Evolutionary conservation across 1,284 basidiomycete species (phyloP), one percentile per base, ranked within the genome.

Genomic region (Ceratobasidium sp.): DNA sequence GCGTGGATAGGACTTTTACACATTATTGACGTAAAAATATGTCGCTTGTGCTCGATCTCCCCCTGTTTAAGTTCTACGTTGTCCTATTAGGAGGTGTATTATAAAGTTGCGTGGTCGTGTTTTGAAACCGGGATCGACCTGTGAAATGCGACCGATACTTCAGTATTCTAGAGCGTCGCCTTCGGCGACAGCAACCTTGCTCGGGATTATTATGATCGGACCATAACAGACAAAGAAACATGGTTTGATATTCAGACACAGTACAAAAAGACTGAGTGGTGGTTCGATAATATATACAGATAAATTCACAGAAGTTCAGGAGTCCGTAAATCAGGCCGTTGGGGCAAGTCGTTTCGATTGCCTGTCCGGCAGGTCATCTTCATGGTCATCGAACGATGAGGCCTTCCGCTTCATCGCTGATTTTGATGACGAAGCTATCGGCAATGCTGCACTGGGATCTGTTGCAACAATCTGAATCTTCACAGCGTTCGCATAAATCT

Each of bases 1-100:
- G 53, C 53, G 36, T 57, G 53, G 4, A 18, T 16, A 26, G 18
- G 18, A 14, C 2, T 32, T 55, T 55, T 34, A 55, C 28, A n/a
- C 23, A 26, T n/a, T 5, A 32, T 34, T 57, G 53, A 57, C 53
- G 53, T 57, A 57, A 55, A 57, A 32, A 57, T 18, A 36, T 6
- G 14, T 57, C 36, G 32, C 32, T 57, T 57, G 53, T 34, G 14
- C 32, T 34, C 3, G 32, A 32, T 57, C 6, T n/a, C 30, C n/a
- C 14, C 53, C 53, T 57, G 53, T 57, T 57, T 57, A 57, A 57
- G 53, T 12, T 36, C 28, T 57, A 18, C 53, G 30, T 36, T 57
- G 30, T 32, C 14, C 30, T 26, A 57, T n/a, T 57, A 57, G 43
- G 36, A n/a, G 43, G 43, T 45, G 16, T 18, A 45, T 45, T 45